Evolutionary conservation across 257 asterid genomes (phyloP).

Genomic region (Penstemon eatonii): DNA sequence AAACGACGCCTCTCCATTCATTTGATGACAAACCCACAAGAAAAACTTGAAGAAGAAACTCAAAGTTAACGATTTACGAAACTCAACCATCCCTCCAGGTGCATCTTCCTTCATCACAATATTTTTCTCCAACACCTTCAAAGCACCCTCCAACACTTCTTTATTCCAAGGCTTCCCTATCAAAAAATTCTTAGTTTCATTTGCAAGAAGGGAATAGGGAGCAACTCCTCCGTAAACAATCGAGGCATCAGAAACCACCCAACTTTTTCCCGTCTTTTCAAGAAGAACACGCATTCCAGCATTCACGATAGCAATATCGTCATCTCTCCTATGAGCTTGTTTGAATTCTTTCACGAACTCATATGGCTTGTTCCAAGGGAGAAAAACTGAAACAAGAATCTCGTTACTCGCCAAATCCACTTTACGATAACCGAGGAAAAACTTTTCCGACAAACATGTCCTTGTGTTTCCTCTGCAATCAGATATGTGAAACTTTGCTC

Average conservation of each 20-base stretch:
- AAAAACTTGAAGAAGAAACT: slow-evolving; percentile 92
- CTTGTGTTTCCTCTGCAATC: slow-evolving; percentile 67
- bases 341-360: slow-evolving; percentile 90
- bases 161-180: slow-evolving; percentile 72
- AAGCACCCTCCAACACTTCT: slow-evolving; percentile 61
- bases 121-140: slow-evolving; percentile 64
- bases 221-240: slow-evolving; percentile 93
- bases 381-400: slow-evolving; percentile 72
- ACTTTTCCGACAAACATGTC: slow-evolving; percentile 60
- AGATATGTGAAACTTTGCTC: slow-evolving; percentile 68
- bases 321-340: slow-evolving; percentile 95
- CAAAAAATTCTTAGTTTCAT: slow-evolving; percentile 56
- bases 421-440: slow-evolving; percentile 84
- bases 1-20: slow-evolving; percentile 57
- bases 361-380: slow-evolving; percentile 71
- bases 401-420: slow-evolving; percentile 74
- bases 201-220: slow-evolving; percentile 66
- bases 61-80: slow-evolving; percentile 70
- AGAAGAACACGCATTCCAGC: slow-evolving; percentile 85
- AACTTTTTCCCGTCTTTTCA: slow-evolving; percentile 51
- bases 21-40: slow-evolving; percentile 84
- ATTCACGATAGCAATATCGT: slow-evolving; percentile 94
- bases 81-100: slow-evolving; percentile 98
- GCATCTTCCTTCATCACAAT: slow-evolving; percentile 79
- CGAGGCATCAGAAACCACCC: slow-evolving; percentile 80